phyloP scores from a whole-genome alignment of 441 rosid genomes.

The Raphanus hybrid region DNA sequence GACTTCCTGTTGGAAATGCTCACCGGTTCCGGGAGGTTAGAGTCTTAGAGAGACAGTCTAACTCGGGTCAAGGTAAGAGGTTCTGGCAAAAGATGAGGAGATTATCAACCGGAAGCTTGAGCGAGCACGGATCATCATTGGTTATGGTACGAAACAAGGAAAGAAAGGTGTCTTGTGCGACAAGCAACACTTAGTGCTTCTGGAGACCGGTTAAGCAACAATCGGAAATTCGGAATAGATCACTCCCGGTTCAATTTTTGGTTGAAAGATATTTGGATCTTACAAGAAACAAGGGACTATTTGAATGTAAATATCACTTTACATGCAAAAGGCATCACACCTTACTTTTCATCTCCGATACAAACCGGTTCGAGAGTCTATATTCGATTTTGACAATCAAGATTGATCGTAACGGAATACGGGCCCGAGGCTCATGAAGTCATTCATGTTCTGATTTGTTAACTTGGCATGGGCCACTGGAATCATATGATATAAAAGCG shows the following conservation, averaged over 20 bases:
- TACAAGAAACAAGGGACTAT: slow-evolving; percentile 29
- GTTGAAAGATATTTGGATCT: slow-evolving; percentile 28
- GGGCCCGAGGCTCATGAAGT: slow-evolving; percentile 6
- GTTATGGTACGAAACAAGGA: slow-evolving; percentile 37
- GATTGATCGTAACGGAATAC: not conserved
- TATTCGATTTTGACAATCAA: slow-evolving; percentile 2
- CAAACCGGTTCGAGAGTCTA: not conserved
- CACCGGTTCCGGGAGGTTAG: slow-evolving; percentile 37
- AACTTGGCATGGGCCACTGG: not conserved
- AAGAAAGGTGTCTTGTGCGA: slow-evolving; percentile 1
- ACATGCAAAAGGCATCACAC: not conserved
- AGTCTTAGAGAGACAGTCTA: slow-evolving; percentile 53
- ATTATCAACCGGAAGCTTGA: slow-evolving; percentile 66
- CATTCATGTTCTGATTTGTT: not conserved
- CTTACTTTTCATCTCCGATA: slow-evolving; percentile 4
- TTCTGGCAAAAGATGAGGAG: slow-evolving; percentile 76
- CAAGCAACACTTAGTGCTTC: slow-evolving; percentile 23
- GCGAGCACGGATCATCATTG: slow-evolving; percentile 57
- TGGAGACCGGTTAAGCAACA: slow-evolving; percentile 15
- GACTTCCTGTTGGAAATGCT: too few relatives aligned
- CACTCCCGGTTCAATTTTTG: slow-evolving; percentile 21
- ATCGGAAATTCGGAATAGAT: not conserved
- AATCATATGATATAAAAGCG: not conserved
- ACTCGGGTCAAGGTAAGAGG: slow-evolving; percentile 71
- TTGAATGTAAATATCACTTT: slow-evolving; percentile 2